These are phyloP conservation scores for Rhodomyrtus psidioides DNA, from an alignment of 441 rosid species.

Conservation along the genomic window DNA sequence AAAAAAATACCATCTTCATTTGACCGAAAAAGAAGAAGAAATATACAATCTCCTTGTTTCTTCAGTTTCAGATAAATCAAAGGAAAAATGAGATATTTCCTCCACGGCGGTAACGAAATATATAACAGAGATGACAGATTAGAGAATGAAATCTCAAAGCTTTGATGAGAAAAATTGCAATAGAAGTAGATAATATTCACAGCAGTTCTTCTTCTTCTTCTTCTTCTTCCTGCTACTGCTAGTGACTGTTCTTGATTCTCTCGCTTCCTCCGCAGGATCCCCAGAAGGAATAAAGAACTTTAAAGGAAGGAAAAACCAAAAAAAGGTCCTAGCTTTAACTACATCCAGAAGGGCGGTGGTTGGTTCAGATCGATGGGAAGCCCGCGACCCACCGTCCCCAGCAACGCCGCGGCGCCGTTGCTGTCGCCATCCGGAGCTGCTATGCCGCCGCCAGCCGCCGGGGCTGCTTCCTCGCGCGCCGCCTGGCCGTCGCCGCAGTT, in stretches of 20 bases:
- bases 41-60: background rate
- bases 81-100: too few relatives aligned
- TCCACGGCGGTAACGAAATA: too few relatives aligned
- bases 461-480: background rate
- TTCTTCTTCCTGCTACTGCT: background rate
- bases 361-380: slow-evolving; percentile 86
- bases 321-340: background rate
- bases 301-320: background rate
- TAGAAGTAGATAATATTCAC: background rate
- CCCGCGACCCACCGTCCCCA: slow-evolving; percentile 59
- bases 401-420: slow-evolving; percentile 24
- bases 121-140: background rate
- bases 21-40: too few relatives aligned
- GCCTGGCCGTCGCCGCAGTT: background rate
- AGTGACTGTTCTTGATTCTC: background rate
- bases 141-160: background rate
- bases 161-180: background rate
- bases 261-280: background rate
- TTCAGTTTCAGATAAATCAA: background rate
- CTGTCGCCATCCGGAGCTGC: slow-evolving; percentile 15
- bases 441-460: background rate
- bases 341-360: slow-evolving; percentile 78
- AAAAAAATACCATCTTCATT: too few relatives aligned
- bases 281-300: background rate
- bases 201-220: background rate